Percentiles rank a stretch among this genome's conserved stretches.
Evolutionary conservation across 306 rosid species (phyloP).

Genomic region (Prunus fruticosa): DNA sequence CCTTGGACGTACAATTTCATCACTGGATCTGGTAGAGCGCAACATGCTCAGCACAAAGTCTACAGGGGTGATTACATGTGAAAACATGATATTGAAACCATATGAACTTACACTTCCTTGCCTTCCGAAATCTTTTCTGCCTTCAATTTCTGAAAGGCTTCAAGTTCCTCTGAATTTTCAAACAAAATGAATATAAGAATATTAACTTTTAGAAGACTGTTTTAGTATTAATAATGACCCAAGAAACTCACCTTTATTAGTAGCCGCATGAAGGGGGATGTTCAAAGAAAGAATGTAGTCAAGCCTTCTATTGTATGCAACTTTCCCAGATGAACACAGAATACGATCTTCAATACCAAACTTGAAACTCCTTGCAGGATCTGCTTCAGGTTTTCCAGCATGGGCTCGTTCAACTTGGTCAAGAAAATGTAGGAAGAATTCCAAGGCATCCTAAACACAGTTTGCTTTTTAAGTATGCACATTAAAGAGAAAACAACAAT

Average conservation of each 20-base stretch:
- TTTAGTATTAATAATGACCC: constrained; percentile 13
- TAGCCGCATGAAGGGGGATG: constrained; percentile 83
- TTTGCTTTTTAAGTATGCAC: constrained; percentile 18
- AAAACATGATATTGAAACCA: constrained; percentile 14
- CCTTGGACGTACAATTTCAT: constrained; percentile 94
- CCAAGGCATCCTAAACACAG: constrained; percentile 85
- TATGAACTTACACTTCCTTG: constrained; percentile 76
- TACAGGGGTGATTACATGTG: constrained; percentile 9
- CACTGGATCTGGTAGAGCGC: constrained; percentile 46
- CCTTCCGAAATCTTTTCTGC: constrained; percentile 78
- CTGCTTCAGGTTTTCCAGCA: constrained; percentile 57
- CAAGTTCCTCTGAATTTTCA: constrained; percentile 69
- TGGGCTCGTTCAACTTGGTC: constrained; percentile 88
- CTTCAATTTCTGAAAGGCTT: constrained; percentile 67
- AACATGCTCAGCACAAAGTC: constrained; percentile 31
- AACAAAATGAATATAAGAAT: constrained; percentile 27
- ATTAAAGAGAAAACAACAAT: constrained; percentile 2
- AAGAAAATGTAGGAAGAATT: constrained; percentile 90
- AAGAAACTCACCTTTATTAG: constrained; percentile 64
- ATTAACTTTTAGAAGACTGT: constrained; percentile 3
- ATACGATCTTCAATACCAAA: constrained; percentile 96
- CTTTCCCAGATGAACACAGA: constrained; percentile 91
- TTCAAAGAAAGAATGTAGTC: constrained; percentile 90
- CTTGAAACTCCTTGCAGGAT: constrained; percentile 87
- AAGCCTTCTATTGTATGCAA: constrained; percentile 78